Evolutionary conservation across 2,329 filamentous ascomycete species (phyloP), one percentile per base, ranked within the genome.

Genomic region (Leptographium galeiforme): DNA sequence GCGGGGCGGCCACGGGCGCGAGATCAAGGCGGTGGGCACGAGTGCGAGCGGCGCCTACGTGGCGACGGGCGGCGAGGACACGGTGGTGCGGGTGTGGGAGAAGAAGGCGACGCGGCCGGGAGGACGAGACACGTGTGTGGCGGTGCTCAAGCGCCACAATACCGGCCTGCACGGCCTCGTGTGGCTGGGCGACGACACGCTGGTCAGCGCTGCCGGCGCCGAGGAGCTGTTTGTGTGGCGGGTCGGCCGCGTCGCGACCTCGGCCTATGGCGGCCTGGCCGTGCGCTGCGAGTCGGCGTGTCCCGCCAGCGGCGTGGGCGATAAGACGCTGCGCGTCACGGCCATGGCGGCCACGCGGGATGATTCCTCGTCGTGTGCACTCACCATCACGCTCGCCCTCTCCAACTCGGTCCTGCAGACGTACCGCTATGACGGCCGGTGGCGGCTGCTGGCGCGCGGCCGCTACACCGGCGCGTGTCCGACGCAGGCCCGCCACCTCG

Each of bases 201-300:
- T 98, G 2, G 86, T 97, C 64, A 95, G 87, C 58, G 90, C 88
- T 61, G 89, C 81, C 7, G 93, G 90, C 0, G 84, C 82, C 56
- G 91, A 96, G 65, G 91, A 98, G 66, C 85, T 97, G 58, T 91
- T 84, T 61, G 77, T 90, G 12, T 98, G 93, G 91, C 76, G 79
- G 43, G 66, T 91, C 38, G 72, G 71, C 48, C 62, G 63, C 12
- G 64, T 86, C 8, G 72, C 81, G 32, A 56, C 53, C 55, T 58
- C 59, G 40, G 70, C 73, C 2, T 74, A 75, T 50, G 59, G 60
- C 14, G 74, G 75, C 4, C 66, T 82, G 2, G 79, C 76, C 0
- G 72, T 83, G 2, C 66, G 78, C 13, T 77, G 78, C 55, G 79
- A 82, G 65, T 77, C 73, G 2, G 67, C 70, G 1, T 77, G 76